phyloP scores from a whole-genome alignment of 352 stramenopile species.

The Phytophthora niederhauseri region DNA sequence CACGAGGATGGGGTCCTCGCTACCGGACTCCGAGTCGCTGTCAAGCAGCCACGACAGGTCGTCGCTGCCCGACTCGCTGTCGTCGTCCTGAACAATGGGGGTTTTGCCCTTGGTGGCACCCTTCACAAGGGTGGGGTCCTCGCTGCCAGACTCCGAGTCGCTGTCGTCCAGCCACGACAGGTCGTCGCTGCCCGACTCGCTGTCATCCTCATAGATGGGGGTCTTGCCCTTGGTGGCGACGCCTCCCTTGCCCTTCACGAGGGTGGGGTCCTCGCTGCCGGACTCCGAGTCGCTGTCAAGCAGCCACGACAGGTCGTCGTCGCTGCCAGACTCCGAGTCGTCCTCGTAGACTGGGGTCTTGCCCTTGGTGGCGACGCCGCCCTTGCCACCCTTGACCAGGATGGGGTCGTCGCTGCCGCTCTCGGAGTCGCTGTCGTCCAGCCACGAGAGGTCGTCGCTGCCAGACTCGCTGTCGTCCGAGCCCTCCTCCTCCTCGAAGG shows the following conservation, averaged over 20 bases:
- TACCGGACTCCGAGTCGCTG: constrained; percentile 15
- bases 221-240: constrained; percentile 1
- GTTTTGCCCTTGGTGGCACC: constrained; percentile 15
- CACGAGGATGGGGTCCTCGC: not conserved
- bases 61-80: constrained; percentile 15
- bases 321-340: constrained; percentile 17
- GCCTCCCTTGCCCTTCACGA: constrained; percentile 5
- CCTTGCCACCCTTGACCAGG: constrained; percentile 15
- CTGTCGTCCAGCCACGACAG: constrained; percentile 14
- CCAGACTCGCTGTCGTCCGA: constrained; percentile 14
- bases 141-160: constrained; percentile 8
- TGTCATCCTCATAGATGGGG: not conserved
- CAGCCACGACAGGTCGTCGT: too few relatives aligned
- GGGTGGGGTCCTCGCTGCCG: constrained; percentile 9
- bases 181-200: constrained; percentile 10
- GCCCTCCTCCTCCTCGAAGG: constrained; percentile 9
- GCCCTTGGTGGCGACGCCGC: not conserved
- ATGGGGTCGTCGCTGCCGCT: constrained; percentile 13
- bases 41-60: constrained; percentile 28
- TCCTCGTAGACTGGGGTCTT: not conserved
- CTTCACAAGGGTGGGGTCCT: constrained; percentile 11
- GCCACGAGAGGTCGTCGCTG: constrained; percentile 24
- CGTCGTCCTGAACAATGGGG: not conserved
- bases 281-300: constrained; percentile 9
- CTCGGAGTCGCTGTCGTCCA: constrained; percentile 12